These are phyloP conservation scores for Elaeis oleifera DNA, from an alignment of 202 grass and related monocot genomes.

Conservation along the genomic window DNA sequence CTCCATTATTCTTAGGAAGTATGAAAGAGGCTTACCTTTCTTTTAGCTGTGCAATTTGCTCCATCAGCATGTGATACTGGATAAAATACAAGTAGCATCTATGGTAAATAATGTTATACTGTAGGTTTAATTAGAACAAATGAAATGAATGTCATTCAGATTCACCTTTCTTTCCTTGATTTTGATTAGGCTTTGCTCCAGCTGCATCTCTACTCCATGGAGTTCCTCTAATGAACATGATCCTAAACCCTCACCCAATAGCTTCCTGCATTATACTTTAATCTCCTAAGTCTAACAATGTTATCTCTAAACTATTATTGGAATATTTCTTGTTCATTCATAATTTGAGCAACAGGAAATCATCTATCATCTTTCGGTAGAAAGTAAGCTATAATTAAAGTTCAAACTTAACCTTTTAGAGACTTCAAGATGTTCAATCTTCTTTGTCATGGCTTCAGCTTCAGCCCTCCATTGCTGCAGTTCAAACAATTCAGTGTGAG, in stretches of 20 bases:
- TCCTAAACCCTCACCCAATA: conserved; percentile 43
- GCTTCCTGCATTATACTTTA: conserved; percentile 32
- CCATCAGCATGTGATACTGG: not conserved
- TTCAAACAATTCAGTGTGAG: not conserved
- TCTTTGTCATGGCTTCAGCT: conserved; percentile 32
- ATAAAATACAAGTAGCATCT: not conserved
- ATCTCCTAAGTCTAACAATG: not conserved
- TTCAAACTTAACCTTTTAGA: conserved; percentile 36
- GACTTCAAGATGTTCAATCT: conserved; percentile 45
- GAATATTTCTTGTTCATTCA: not conserved
- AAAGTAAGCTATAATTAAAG: not conserved
- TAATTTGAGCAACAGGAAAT: not conserved
- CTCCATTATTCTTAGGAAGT: too few relatives aligned
- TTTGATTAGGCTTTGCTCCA: conserved; percentile 50
- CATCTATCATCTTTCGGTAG: not conserved
- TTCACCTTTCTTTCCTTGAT: conserved; percentile 61
- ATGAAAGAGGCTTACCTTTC: not conserved
- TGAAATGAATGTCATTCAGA: not conserved
- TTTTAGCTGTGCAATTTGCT: conserved; percentile 3
- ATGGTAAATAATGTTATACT: too few relatives aligned
- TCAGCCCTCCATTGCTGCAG: conserved; percentile 49
- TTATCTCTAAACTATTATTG: not conserved
- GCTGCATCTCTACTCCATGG: conserved; percentile 41
- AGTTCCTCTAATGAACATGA: conserved; percentile 50
- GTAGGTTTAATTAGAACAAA: too few relatives aligned